Evolutionary conservation across 768 basidiomycete genomes (phyloP).

Genomic region (Gloeophyllum trabeum): DNA sequence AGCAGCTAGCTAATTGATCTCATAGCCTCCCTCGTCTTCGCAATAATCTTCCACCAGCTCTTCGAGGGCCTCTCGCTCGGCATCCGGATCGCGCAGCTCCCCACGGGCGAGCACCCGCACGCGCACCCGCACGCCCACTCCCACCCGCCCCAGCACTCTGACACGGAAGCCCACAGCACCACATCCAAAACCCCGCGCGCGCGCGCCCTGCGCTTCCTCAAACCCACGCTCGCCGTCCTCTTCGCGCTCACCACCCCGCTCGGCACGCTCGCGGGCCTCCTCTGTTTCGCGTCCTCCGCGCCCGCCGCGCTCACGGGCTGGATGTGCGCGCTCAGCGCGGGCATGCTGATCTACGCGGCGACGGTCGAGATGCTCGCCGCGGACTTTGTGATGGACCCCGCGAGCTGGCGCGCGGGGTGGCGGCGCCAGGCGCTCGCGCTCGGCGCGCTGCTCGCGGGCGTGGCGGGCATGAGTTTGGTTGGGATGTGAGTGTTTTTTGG

Average conservation of each 20-base stretch:
- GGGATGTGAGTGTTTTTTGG: background rate
- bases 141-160: constrained; percentile 5
- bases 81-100: constrained; percentile 64
- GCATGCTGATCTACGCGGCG: constrained; percentile 75
- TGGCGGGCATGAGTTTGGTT: background rate
- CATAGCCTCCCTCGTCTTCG: constrained; percentile 59
- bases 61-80: constrained; percentile 81
- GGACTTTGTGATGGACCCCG: constrained; percentile 72
- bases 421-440: background rate
- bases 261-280: constrained; percentile 52
- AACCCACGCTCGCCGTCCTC: constrained; percentile 41
- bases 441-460: background rate
- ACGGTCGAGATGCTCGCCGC: constrained; percentile 84
- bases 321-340: constrained; percentile 72
- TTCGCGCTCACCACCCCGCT: constrained; percentile 69
- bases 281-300: constrained; percentile 33
- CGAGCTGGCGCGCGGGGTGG: constrained; percentile 19
- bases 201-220: constrained; percentile 19
- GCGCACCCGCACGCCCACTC: constrained; percentile 6
- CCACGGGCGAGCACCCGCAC: constrained; percentile 18
- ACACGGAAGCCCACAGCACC: background rate
- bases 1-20: background rate
- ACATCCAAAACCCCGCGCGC: background rate
- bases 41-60: constrained; percentile 73
- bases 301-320: constrained; percentile 19